These are phyloP conservation scores for Melastoma malabathricum DNA, from an alignment of 345 rosid species.

Conservation along the genomic window DNA sequence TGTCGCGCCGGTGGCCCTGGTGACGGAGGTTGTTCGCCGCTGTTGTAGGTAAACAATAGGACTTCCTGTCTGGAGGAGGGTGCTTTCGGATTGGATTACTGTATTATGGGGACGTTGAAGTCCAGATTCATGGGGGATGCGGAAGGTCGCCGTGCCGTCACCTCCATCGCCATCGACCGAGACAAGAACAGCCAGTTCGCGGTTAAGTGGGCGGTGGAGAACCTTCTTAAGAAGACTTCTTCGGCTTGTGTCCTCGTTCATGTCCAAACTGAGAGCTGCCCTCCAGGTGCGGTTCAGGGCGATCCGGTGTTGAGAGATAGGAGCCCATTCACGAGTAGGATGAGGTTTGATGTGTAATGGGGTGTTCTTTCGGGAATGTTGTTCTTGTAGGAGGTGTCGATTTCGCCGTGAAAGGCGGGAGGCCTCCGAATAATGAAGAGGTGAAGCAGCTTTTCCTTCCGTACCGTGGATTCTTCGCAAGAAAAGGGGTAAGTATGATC, in stretches of 20 bases:
- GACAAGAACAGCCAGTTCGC: conserved; percentile 47
- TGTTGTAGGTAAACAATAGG: too few relatives aligned
- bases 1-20: too few relatives aligned
- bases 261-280: too few relatives aligned
- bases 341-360: background rate
- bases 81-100: background rate
- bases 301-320: background rate
- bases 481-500: conserved; percentile 50
- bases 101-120: background rate
- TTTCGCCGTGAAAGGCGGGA: conserved; percentile 21
- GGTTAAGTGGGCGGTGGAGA: conserved; percentile 41
- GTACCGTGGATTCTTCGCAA: conserved; percentile 50
- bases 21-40: too few relatives aligned
- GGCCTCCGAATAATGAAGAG: conserved; percentile 36
- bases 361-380: background rate
- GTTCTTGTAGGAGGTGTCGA: conserved; percentile 15
- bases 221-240: conserved; percentile 11
- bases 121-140: background rate
- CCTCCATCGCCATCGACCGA: conserved; percentile 34
- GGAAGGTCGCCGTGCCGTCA: background rate
- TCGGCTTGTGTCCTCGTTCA: conserved; percentile 16
- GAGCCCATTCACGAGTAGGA: background rate
- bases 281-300: too few relatives aligned
- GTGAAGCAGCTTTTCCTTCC: conserved; percentile 47
- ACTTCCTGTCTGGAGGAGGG: background rate